Evolutionary conservation across 352 stramenopile genomes (phyloP), one percentile per base, ranked within the genome.

Genomic region (Pythium utonaiense): DNA sequence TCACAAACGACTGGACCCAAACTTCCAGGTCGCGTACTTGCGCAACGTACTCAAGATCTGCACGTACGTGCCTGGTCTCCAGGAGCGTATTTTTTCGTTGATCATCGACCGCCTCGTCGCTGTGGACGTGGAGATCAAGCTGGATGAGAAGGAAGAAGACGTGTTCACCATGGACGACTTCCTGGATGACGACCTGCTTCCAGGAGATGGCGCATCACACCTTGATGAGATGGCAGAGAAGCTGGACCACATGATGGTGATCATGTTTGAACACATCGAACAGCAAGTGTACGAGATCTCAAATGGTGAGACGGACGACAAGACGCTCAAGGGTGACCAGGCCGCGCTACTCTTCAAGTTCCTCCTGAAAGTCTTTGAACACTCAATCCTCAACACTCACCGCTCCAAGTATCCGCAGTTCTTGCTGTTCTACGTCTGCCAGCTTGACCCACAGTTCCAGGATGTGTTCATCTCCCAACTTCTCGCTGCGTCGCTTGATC

Each of bases 331-430:
- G 34, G 70, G 78, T 9, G 74, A 79, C 22, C 77, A 86, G 44
- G 80, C 78, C 0, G 68, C 82, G 17, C 63, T 78, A 33, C 67
- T 95, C 22, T 93, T 93, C 61, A 83, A 88, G 60, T 83, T 77
- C 54, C 48, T 95, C 34, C 79, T 95, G 54, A 91, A 93, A 56
- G 79, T 89, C 22, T 95, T 95, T 49, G 86, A 93, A 57, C 77
- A 88, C 60, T 91, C 80, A 21, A 90, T 93, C 50, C 68, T 93
- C 24, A 93, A 92, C 60, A 97, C 91, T 12, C 89, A 97, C 66
- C 83, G 88, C 3, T 96, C 84, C 54, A 98, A 98, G 73, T 97
- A 96, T 61, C 88, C 93, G 51, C 91, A 97, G 67, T 97, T 96
- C 52, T 62, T 96, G 52, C 71, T 97, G 1, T 97, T 97, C 59